These are phyloP conservation scores for Oxalis stricta DNA, from an alignment of 441 rosid genomes.

Conservation along the genomic window DNA sequence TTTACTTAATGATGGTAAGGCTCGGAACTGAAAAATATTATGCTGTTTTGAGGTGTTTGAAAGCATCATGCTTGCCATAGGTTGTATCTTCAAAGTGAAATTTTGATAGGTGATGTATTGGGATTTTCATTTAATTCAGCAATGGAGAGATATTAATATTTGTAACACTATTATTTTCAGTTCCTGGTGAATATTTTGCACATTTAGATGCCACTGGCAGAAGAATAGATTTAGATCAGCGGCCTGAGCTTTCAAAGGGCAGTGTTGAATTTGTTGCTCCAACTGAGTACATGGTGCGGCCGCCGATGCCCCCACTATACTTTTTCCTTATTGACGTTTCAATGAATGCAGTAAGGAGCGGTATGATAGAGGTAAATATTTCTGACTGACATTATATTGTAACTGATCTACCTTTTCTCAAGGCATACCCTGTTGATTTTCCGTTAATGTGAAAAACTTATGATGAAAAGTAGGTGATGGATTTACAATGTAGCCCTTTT, in stretches of 20 bases:
- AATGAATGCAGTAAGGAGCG: constrained; percentile 71
- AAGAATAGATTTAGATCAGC: constrained; percentile 88
- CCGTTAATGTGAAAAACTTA: too few species aligned
- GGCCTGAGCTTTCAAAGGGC: constrained; percentile 90
- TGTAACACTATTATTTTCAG: constrained; percentile 29
- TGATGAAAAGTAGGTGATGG: too few species aligned
- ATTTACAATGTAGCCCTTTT: too few species aligned
- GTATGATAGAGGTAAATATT: constrained; percentile 88
- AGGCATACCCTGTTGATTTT: not conserved
- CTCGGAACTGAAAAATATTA: not conserved
- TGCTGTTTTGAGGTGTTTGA: not conserved
- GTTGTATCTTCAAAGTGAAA: not conserved
- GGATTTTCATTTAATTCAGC: too few species aligned
- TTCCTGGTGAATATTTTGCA: constrained; percentile 89
- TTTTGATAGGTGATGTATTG: too few species aligned
- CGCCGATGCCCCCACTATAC: constrained; percentile 96
- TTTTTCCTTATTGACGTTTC: constrained; percentile 97
- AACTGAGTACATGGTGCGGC: constrained; percentile 99
- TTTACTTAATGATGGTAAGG: constrained; percentile 81
- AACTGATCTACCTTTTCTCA: constrained; percentile 1
- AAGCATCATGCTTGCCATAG: not conserved
- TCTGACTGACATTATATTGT: constrained; percentile 7
- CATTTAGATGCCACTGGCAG: constrained; percentile 84
- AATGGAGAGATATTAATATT: constrained; percentile 3
- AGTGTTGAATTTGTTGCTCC: constrained; percentile 98